Conservation (phyloP, 257 asterid genomes). For the Gardenia jasminoides region DNA sequence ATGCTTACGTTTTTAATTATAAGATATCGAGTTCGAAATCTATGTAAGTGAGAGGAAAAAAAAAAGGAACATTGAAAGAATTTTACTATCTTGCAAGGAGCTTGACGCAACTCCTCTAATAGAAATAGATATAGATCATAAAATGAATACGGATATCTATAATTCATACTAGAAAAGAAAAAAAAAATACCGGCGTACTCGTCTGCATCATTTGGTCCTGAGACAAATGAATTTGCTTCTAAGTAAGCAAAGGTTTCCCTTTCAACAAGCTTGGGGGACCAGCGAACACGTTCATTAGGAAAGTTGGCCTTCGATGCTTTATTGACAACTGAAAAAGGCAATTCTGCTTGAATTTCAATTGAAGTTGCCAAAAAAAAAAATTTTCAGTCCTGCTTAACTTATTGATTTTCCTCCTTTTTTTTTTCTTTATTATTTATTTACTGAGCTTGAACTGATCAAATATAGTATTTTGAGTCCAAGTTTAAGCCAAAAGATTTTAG, state of each 20-base stretch:
- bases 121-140: too few species aligned
- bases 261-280: conserved; percentile 42
- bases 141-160: too few species aligned
- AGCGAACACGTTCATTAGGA: conserved; percentile 26
- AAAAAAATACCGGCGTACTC: too few species aligned
- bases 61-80: too few species aligned
- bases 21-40: too few species aligned
- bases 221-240: conserved; percentile 10
- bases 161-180: too few species aligned
- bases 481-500: not conserved
- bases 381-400: not conserved
- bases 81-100: too few species aligned
- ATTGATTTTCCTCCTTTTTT: not conserved
- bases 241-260: conserved; percentile 4
- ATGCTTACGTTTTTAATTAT: too few species aligned
- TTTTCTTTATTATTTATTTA: not conserved
- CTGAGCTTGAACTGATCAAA: not conserved
- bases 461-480: not conserved
- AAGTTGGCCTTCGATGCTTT: conserved; percentile 50
- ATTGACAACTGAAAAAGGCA: conserved; percentile 58
- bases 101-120: too few species aligned
- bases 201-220: too few species aligned
- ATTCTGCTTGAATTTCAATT: conserved; percentile 11
- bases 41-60: too few species aligned
- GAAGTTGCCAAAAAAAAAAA: not conserved